Base-by-base conservation (phyloP, 2,329 filamentous ascomycete species). In the Alternaria alternata region DNA sequence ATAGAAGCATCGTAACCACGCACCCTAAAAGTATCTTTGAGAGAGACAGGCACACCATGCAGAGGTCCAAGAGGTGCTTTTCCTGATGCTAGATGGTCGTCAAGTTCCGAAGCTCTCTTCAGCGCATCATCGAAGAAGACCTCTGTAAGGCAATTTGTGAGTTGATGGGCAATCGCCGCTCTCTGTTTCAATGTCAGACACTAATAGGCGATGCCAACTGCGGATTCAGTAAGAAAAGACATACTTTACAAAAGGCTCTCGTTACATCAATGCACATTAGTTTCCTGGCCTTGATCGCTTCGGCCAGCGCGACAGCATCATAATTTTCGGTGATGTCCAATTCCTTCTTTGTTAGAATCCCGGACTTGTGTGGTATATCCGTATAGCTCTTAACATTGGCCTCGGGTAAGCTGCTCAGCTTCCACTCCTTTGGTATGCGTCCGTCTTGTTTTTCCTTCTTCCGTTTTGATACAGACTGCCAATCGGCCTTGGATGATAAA, bases 321-420 rank as follows among this genome's bases (percentile, higher is more conserved):
- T 83, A 84, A 0, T 79, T 68, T 63, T 88, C 85, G 0, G 87
- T 89, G 49, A 89, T 87, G 0, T 77, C 72, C 20, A 88, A 70
- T 62, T 89, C 86, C 5, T 79, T 70, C 0, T 73, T n/a, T 2
- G 72, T 82, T 24, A 89, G 75, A 6, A 89, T 70, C 0, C 85
- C 85, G 65, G 85, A 85, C 51, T 78, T 77, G n/a, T 81, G 77
- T 3, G 86, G 86, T 9, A 87, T 75, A 28, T 82, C 75, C 52
- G 85, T 78, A 51, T 74, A 66, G 57, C 67, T 74, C 49, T 72
- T 71, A 20, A 70, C 63, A 18, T 66, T 59, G 3, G 67, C n/a
- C 43, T 69, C 41, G 0, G 74, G 73, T 14, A 64, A 47, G 20
- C 41, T 59, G 26, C 54, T 59, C 43, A 85, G 69, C n/a, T 70